Evolutionary conservation across 306 rosid species (phyloP).

Genomic region (Cercis canadensis): DNA sequence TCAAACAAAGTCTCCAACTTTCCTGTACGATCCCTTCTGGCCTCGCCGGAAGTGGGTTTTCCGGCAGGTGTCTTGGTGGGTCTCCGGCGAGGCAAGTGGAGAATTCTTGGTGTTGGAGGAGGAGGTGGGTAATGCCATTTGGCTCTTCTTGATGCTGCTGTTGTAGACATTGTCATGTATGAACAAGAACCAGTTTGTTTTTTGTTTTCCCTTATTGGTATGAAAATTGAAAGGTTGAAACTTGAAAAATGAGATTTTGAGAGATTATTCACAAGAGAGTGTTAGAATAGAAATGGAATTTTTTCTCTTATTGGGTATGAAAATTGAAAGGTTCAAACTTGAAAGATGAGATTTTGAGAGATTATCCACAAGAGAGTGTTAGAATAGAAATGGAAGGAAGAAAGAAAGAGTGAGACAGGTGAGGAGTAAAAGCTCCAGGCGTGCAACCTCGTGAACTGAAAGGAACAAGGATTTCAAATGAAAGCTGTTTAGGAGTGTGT

Average conservation of each 20-base stretch:
- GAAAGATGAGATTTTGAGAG: neutral
- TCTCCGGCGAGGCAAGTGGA: slow-evolving; percentile 74
- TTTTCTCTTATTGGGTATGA: slow-evolving; percentile 3
- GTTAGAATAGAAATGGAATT: neutral
- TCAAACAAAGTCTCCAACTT: slow-evolving; percentile 71
- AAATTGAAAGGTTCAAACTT: neutral
- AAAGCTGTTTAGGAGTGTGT: slow-evolving; percentile 50
- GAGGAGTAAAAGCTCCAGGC: slow-evolving; percentile 48
- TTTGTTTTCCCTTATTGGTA: slow-evolving; percentile 2
- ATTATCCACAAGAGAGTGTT: neutral
- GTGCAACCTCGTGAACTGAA: slow-evolving; percentile 92
- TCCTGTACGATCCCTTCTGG: slow-evolving; percentile 40
- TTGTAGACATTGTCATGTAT: slow-evolving; percentile 45
- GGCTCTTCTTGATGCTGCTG: slow-evolving; percentile 54
- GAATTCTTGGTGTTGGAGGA: slow-evolving; percentile 82
- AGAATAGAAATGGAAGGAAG: neutral
- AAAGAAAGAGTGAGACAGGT: slow-evolving; percentile 27
- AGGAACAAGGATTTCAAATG: slow-evolving; percentile 86
- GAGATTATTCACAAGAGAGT: no score
- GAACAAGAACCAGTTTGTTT: no score
- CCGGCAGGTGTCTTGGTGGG: slow-evolving; percentile 35
- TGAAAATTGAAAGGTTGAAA: neutral
- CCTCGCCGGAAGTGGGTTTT: slow-evolving; percentile 40
- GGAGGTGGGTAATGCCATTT: slow-evolving; percentile 82
- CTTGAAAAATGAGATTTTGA: no score